Base-by-base conservation (phyloP, 805 yeast genomes). In the Monosporozyma unispora region DNA sequence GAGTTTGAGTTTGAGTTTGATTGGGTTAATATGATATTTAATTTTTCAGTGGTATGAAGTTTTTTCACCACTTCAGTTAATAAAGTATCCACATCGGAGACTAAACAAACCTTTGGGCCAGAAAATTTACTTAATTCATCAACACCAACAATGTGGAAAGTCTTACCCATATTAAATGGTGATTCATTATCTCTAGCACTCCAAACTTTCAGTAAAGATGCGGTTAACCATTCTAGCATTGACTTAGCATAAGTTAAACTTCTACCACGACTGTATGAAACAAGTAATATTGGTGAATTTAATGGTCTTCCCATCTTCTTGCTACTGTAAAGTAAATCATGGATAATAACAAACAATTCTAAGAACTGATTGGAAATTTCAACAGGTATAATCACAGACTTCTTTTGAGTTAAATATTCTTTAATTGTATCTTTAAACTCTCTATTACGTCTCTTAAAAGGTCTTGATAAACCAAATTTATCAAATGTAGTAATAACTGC, bases 191-290 rank as follows among this genome's bases (percentile, higher is more conserved):
- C 82, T 52, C 78, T 75, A 7, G 76, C 70, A 59, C 88, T 96
- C 91, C 96, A 89, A 44, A 81, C 84, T 57, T 85, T 84, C 23
- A 87, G 77, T n/a, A 89, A 76, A n/a, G 82, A 76, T 0, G 91
- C 78, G 0, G 95, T 81, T 89, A 93, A 84, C 98, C 98, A 93
- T 69, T 93, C 99, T 27, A 91, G 69, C 83, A 93, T 85, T 49
- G 89, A 84, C 12, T 87, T 79, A 0, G 97, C 96, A 61, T 85
- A 87, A 23, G 84, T 77, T 50, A 93, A 66, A 3, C 84, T 75
- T 59, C 91, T 81, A 3, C 88, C 79, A 23, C 93, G 95, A 0
- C 89, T 81, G 57, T 80, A 82, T 3, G 95, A 80, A n/a, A 86
- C 68, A 50, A 88, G 74, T 31, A 86, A 70, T 9, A 93, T 81